A percentile compares a stretch with the other conserved stretches of the same genome.
These are phyloP conservation scores for Melastoma candidum DNA, from an alignment of 441 rosid species.

Conservation along the genomic window DNA sequence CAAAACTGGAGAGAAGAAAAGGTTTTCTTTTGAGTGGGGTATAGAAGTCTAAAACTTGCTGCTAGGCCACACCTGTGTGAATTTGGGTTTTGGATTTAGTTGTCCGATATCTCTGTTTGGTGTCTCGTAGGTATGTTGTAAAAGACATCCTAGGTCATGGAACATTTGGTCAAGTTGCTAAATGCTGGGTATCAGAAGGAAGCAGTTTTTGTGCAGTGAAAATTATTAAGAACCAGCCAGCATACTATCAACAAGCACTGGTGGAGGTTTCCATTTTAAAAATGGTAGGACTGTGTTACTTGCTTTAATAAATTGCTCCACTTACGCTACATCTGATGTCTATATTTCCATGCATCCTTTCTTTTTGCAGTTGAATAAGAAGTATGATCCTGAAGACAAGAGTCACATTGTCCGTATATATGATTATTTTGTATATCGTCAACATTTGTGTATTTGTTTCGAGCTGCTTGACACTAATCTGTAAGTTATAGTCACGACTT, in stretches of 20 bases:
- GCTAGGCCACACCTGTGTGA: no score
- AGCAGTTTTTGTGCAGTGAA: conserved; percentile 82
- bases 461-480: conserved; percentile 95
- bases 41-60: no score
- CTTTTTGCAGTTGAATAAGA: conserved; percentile 77
- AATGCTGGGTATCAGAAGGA: conserved; percentile 84
- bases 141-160: conserved; percentile 99
- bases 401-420: conserved; percentile 97
- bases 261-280: conserved; percentile 98
- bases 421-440: conserved; percentile 81
- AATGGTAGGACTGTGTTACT: conserved; percentile 40
- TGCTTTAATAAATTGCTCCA: conserved; percentile 13
- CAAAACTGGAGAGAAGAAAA: no score
- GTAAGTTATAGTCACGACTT: conserved; percentile 38
- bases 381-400: conserved; percentile 98
- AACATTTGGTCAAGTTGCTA: conserved; percentile 99
- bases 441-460: conserved; percentile 95
- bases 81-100: not conserved
- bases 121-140: conserved; percentile 72
- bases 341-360: not conserved
- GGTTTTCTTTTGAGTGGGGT: no score
- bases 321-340: conserved; percentile 1
- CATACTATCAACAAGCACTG: conserved; percentile 96
- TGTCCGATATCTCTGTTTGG: not conserved
- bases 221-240: conserved; percentile 96